Percentiles rank a stretch among this genome's conserved stretches.
Evolutionary conservation across 2,329 filamentous ascomycete genomes (phyloP).

Genomic region (Pseudopyricularia cyperi): DNA sequence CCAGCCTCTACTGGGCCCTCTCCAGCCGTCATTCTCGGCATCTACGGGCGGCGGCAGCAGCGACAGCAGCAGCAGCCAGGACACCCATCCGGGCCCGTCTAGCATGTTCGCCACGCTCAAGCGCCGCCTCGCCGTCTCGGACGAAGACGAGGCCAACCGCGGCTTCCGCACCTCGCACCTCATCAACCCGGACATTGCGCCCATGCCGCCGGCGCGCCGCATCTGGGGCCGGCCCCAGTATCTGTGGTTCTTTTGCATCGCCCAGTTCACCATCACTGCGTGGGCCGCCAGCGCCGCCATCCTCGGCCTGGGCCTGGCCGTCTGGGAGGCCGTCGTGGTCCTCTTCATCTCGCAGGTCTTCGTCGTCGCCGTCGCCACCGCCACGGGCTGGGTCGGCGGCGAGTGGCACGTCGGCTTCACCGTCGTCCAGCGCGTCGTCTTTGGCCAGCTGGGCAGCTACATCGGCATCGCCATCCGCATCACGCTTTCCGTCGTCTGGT

Average conservation of each 20-base stretch:
- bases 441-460: constrained; percentile 26
- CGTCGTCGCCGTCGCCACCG: constrained; percentile 19
- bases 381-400: constrained; percentile 22
- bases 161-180: constrained; percentile 2
- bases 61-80: not conserved
- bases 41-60: not conserved
- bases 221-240: constrained; percentile 4
- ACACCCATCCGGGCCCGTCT: not conserved
- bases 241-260: not conserved
- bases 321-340: constrained; percentile 6
- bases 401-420: constrained; percentile 29
- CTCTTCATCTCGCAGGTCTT: constrained; percentile 23
- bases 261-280: constrained; percentile 6
- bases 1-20: not conserved
- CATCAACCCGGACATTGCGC: constrained; percentile 9
- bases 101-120: not conserved
- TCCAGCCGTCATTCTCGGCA: not conserved
- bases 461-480: constrained; percentile 23
- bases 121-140: not conserved
- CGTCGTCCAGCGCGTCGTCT: constrained; percentile 23
- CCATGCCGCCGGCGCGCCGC: constrained; percentile 8
- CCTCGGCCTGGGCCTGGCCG: constrained; percentile 5
- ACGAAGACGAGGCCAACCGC: not conserved
- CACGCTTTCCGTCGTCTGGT: constrained; percentile 25
- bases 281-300: constrained; percentile 7